Conservation (phyloP, 2,329 filamentous ascomycete species). For the Ophiocordyceps camponoti-floridani region DNA sequence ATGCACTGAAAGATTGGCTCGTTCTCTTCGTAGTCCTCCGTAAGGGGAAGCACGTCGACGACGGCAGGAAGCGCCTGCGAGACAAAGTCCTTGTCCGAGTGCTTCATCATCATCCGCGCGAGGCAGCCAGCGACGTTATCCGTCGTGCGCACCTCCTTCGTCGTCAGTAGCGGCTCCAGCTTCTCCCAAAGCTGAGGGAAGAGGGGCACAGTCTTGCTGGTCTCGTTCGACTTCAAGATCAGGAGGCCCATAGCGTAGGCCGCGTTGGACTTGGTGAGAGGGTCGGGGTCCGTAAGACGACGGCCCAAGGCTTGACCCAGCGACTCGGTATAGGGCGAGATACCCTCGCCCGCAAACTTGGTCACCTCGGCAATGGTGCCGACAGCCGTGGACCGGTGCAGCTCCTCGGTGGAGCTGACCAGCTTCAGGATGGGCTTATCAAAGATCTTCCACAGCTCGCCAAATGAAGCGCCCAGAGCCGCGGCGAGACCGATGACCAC, state of each 20-base stretch:
- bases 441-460: conserved; percentile 87
- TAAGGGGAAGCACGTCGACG: conserved; percentile 63
- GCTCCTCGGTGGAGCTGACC: conserved; percentile 65
- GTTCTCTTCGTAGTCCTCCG: conserved; percentile 94
- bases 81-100: conserved; percentile 69
- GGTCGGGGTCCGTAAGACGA: conserved; percentile 74
- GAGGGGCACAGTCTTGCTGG: conserved; percentile 49
- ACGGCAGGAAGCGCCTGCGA: conserved; percentile 67
- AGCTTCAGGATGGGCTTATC: conserved; percentile 84
- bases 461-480: conserved; percentile 65
- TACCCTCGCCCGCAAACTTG: conserved; percentile 63
- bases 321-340: conserved; percentile 61
- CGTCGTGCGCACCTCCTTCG: conserved; percentile 61
- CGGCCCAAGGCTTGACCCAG: conserved; percentile 71
- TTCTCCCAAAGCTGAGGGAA: conserved; percentile 67
- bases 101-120: conserved; percentile 77
- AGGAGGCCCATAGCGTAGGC: conserved; percentile 82
- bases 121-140: conserved; percentile 91
- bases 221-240: conserved; percentile 61
- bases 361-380: conserved; percentile 86
- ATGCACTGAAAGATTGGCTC: conserved; percentile 85
- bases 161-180: conserved; percentile 68
- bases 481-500: conserved; percentile 71
- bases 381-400: conserved; percentile 78
- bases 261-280: conserved; percentile 86